Evolutionary conservation across 257 asterid species (phyloP).

Genomic region (Parsonsia alboflavescens): DNA sequence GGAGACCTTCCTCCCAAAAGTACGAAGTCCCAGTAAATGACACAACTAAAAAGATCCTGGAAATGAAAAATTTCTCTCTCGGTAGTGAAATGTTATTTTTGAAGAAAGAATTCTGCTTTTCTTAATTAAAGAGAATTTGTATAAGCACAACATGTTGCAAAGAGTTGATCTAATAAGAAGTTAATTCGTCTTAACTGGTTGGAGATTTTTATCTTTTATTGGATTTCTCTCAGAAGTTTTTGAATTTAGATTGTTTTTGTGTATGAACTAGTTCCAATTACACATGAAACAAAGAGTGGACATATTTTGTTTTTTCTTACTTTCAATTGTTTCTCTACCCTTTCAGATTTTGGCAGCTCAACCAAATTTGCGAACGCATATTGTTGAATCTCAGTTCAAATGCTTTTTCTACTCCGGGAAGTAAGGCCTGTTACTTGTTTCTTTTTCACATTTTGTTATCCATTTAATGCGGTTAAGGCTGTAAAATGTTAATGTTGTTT

Average conservation of each 20-base stretch:
- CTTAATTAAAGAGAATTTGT: neutral
- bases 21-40: neutral
- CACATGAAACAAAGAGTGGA: neutral
- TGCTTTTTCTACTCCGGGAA: slow-evolving; percentile 57
- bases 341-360: slow-evolving; percentile 58
- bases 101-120: neutral
- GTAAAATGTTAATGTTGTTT: neutral
- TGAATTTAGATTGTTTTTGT: neutral
- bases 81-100: neutral
- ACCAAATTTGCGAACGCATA: slow-evolving; percentile 51
- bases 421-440: slow-evolving; percentile 41
- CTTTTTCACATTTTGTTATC: neutral
- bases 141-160: neutral
- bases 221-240: neutral
- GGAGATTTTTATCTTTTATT: neutral
- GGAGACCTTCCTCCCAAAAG: neutral
- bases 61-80: neutral
- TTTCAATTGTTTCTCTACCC: slow-evolving; percentile 1
- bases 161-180: neutral
- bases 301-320: neutral
- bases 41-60: neutral
- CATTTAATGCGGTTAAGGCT: neutral
- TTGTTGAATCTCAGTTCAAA: slow-evolving; percentile 57
- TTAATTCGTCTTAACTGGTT: neutral
- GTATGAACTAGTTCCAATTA: neutral